Percentiles rank a stretch among this genome's conserved stretches.
Conservation (phyloP, 345 rosid species). For the Gossypium australe region DNA sequence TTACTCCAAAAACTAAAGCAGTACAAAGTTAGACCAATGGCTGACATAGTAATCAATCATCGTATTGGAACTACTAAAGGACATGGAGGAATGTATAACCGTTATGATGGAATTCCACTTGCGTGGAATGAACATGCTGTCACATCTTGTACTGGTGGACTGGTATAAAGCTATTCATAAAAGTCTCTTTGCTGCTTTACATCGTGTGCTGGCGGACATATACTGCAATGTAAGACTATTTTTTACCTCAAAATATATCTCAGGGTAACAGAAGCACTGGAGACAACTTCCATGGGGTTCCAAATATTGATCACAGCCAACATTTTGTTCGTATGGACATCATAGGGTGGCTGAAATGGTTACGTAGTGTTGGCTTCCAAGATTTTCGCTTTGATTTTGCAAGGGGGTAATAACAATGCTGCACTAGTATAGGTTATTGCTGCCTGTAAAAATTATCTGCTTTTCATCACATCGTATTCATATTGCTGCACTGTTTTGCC, state of each 20-base stretch:
- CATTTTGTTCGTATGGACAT: slow-evolving; percentile 85
- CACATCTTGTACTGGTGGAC: slow-evolving; percentile 86
- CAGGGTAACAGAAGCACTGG: slow-evolving; percentile 87
- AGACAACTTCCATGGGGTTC: slow-evolving; percentile 88
- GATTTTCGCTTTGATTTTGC: slow-evolving; percentile 95
- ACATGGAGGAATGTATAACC: slow-evolving; percentile 80
- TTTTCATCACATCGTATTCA: neutral
- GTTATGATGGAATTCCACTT: slow-evolving; percentile 75
- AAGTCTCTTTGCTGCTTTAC: neutral
- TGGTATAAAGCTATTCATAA: slow-evolving; percentile 34
- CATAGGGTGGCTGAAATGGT: slow-evolving; percentile 68
- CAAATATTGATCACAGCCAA: slow-evolving; percentile 87
- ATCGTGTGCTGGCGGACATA: neutral
- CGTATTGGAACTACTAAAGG: slow-evolving; percentile 83
- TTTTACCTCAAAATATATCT: slow-evolving; percentile 8
- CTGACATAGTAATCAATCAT: slow-evolving; percentile 92
- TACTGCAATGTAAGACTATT: neutral
- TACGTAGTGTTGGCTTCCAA: slow-evolving; percentile 64
- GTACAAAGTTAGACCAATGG: slow-evolving; percentile 79
- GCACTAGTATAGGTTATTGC: neutral
- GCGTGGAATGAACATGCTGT: slow-evolving; percentile 85
- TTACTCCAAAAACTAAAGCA: slow-evolving; percentile 75
- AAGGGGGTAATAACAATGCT: slow-evolving; percentile 50
- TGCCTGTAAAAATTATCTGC: neutral
- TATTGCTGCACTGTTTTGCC: slow-evolving; percentile 12